Base-by-base conservation (phyloP, 1,284 basidiomycete species). In the Vanrija sp. region DNA sequence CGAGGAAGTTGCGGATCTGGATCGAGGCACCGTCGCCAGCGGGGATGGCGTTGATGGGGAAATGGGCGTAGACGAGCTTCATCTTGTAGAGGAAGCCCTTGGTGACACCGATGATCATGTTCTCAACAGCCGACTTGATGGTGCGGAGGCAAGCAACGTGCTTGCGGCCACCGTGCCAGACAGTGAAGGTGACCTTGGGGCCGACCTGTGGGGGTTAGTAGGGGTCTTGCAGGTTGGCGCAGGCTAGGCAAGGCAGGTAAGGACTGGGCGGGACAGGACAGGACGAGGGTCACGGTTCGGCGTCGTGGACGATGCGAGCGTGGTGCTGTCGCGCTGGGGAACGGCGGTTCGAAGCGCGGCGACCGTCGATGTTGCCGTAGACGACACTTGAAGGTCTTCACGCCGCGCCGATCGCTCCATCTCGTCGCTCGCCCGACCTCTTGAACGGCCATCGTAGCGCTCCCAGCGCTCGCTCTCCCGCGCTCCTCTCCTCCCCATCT, bases 1-100 rank as follows among this genome's bases (percentile, higher is more conserved):
- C 77, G 63, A 76, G 82, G 83, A 98, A 98, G 82, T 98, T 98
- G 71, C 97, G 87, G 80, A 99, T 98, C 79, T 98, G 95, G 57
- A 97, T 78, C 50, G 85, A 81, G 52, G 75, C 75, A 55, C 90
- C 91, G 67, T 80, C 80, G 42, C 88, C 86, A 76, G 88, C 86
- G 73, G 98, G 92, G 78, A 98, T 98, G 76, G 90, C 88, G 83
- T 99, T 98, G 84, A 99, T 97, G 64, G 96, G 96, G 84, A 99
- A 99, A 84, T 99, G 96, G 72, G 96, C 96, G 77, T 98, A 99
- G 56, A 98, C 96, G 37, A 94, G 83, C 71, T 91, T 89, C 92
- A 97, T 95, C 87, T 98, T 98, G 86, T 99, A 99, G 73, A 87
- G 86, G 87, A 98, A 98, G 62, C 95, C 96, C 84, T 93, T 90